These are phyloP conservation scores for Globisporangium viniferum DNA, from an alignment of 352 stramenopile species.

Conservation along the genomic window DNA sequence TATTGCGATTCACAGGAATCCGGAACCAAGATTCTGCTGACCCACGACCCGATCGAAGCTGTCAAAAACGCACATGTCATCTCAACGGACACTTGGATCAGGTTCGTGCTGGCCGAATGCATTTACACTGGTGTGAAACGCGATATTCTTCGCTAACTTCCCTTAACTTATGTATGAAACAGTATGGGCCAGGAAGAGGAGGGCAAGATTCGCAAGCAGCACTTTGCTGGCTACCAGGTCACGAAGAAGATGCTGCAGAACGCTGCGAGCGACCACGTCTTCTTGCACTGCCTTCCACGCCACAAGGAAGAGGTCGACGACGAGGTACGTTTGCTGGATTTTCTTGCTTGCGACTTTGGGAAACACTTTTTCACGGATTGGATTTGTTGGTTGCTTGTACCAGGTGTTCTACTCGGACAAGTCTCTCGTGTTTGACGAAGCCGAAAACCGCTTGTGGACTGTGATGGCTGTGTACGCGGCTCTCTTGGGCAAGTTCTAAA, in stretches of 20 bases:
- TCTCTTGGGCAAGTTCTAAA: slow-evolving; percentile 56
- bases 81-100: slow-evolving; percentile 97
- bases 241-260: slow-evolving; percentile 91
- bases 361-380: neutral
- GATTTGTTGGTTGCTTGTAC: neutral
- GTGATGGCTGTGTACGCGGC: slow-evolving; percentile 95
- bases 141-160: too few relatives aligned
- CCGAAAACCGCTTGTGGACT: slow-evolving; percentile 98
- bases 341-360: neutral
- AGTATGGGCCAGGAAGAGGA: slow-evolving; percentile 95
- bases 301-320: slow-evolving; percentile 97
- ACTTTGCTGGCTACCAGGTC: slow-evolving; percentile 96
- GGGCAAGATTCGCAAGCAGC: slow-evolving; percentile 88
- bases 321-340: slow-evolving; percentile 66
- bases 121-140: too few relatives aligned
- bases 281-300: slow-evolving; percentile 97
- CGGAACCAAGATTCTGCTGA: slow-evolving; percentile 76
- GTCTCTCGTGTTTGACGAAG: slow-evolving; percentile 96
- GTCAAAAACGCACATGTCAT: slow-evolving; percentile 94
- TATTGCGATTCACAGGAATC: slow-evolving; percentile 26
- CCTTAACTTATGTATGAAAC: too few relatives aligned
- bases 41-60: slow-evolving; percentile 90
- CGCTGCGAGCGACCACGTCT: slow-evolving; percentile 91
- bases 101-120: slow-evolving; percentile 15
- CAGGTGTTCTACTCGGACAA: slow-evolving; percentile 94